A percentile compares a stretch with the other conserved stretches of the same genome.
Conservation (phyloP, 441 rosid genomes). For the Francoa sonchifolia region DNA sequence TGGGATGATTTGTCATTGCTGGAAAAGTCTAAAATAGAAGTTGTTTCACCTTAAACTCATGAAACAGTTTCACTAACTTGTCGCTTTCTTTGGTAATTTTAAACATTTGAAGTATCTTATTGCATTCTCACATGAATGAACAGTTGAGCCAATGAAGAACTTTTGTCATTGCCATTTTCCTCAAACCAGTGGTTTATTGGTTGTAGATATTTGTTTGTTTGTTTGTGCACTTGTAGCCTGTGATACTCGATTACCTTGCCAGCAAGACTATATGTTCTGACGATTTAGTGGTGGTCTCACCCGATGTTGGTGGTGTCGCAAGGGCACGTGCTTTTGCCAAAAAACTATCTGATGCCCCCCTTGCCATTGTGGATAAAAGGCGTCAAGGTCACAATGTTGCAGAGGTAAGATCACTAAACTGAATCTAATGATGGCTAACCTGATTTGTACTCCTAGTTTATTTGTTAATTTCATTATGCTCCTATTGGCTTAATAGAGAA, state of each 20-base stretch:
- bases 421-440: background rate
- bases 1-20: background rate
- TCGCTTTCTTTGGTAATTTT: too few relatives aligned
- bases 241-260: slow-evolving; percentile 91
- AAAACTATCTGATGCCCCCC: slow-evolving; percentile 86
- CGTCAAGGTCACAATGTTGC: slow-evolving; percentile 94
- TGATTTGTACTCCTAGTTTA: background rate
- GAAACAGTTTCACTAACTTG: too few relatives aligned
- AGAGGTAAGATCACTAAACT: slow-evolving; percentile 35
- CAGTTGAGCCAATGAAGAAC: background rate
- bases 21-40: slow-evolving; percentile 7
- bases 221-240: slow-evolving; percentile 46
- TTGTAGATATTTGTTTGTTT: slow-evolving; percentile 1
- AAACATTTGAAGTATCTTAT: too few relatives aligned
- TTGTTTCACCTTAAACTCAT: too few relatives aligned
- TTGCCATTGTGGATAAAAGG: slow-evolving; percentile 93
- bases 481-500: too few relatives aligned
- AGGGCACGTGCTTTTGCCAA: slow-evolving; percentile 94
- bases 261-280: slow-evolving; percentile 69
- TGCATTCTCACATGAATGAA: too few relatives aligned
- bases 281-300: slow-evolving; percentile 91
- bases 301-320: slow-evolving; percentile 96
- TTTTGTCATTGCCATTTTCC: background rate
- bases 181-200: background rate
- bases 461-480: too few relatives aligned